These are phyloP conservation scores for Xylaria grammica DNA, from an alignment of 495 filamentous ascomycete genomes.

Conservation along the genomic window DNA sequence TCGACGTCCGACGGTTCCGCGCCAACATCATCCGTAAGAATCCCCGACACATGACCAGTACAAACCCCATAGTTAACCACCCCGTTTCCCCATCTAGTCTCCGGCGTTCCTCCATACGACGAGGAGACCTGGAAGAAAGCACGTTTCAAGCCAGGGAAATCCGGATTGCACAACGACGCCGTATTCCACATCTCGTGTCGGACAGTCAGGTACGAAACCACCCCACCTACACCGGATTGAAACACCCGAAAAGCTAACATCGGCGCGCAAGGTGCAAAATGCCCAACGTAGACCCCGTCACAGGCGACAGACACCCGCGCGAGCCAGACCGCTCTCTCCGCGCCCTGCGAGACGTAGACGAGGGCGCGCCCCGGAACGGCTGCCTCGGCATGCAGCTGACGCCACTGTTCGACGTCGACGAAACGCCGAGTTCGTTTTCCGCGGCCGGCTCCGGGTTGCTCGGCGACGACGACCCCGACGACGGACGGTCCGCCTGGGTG, in stretches of 20 bases:
- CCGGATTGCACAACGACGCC: constrained; percentile 35
- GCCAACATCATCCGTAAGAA: constrained; percentile 76
- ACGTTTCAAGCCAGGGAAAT: constrained; percentile 56
- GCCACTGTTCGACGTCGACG: constrained; percentile 55
- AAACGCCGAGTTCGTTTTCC: not conserved
- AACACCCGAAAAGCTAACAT: constrained; percentile 19
- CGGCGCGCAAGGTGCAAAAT: constrained; percentile 67
- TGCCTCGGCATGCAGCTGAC: constrained; percentile 88
- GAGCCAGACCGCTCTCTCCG: constrained; percentile 79
- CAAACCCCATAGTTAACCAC: constrained; percentile 21
- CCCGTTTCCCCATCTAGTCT: constrained; percentile 38
- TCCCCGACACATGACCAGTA: not conserved
- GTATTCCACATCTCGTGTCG: constrained; percentile 68
- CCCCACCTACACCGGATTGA: not conserved
- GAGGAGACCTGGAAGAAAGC: constrained; percentile 85
- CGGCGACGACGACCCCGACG: constrained; percentile 25
- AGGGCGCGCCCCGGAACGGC: constrained; percentile 68
- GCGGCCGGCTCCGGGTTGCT: not conserved
- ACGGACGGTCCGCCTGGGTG: constrained; percentile 44
- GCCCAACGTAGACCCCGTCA: constrained; percentile 81
- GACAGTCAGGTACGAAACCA: constrained; percentile 64
- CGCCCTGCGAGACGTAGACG: constrained; percentile 73
- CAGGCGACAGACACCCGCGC: constrained; percentile 67
- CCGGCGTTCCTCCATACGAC: constrained; percentile 43
- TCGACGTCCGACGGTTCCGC: constrained; percentile 76